phyloP scores from a whole-genome alignment of 768 basidiomycete species.

The Hirschioporus abietinus region DNA sequence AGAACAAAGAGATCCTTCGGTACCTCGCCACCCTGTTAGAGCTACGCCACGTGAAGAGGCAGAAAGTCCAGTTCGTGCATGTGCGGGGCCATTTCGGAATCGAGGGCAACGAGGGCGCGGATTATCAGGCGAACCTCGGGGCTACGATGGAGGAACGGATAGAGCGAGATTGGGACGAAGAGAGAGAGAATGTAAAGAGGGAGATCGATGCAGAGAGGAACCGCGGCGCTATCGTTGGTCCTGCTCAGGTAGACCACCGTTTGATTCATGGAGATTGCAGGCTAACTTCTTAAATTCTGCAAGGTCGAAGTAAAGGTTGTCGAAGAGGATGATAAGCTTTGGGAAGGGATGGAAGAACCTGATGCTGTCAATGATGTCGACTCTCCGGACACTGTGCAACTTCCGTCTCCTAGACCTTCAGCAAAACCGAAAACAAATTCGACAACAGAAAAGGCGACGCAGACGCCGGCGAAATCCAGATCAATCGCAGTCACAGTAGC shows the following conservation, averaged over 20 bases:
- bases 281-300: neutral
- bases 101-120: conserved; percentile 85
- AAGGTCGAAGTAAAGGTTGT: neutral
- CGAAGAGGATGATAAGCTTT: too few species aligned
- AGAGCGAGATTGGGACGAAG: conserved; percentile 57
- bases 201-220: neutral
- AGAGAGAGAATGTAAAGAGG: neutral
- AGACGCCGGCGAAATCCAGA: neutral
- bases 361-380: neutral
- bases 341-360: too few species aligned
- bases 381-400: too few species aligned
- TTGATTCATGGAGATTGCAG: neutral
- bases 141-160: conserved; percentile 28
- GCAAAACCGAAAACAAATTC: neutral
- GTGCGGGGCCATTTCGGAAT: conserved; percentile 78
- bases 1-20: conserved; percentile 66
- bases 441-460: neutral
- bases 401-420: neutral
- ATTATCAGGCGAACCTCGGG: conserved; percentile 63
- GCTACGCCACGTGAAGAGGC: conserved; percentile 43
- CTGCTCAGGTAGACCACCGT: neutral
- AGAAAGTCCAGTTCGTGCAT: conserved; percentile 57
- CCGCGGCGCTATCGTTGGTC: neutral
- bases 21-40: conserved; percentile 64
- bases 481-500: neutral